phyloP scores from a whole-genome alignment of 2,329 filamentous ascomycete genomes.

The Chaetomium globosum region DNA sequence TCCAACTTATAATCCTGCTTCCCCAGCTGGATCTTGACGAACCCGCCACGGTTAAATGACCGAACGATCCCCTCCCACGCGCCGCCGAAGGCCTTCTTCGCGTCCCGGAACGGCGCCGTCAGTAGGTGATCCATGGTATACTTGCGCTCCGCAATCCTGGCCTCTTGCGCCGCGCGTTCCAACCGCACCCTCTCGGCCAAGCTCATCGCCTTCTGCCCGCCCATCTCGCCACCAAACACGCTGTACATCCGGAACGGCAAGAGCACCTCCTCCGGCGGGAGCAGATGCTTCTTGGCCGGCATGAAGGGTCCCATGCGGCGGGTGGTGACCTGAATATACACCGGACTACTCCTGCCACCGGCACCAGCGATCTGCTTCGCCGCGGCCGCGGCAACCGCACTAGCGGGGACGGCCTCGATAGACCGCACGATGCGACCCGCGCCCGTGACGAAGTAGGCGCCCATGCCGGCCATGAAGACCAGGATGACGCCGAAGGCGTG shows the following conservation, averaged over 20 bases:
- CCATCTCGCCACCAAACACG: constrained; percentile 16
- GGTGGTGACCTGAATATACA: constrained; percentile 57
- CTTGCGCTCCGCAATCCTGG: constrained; percentile 47
- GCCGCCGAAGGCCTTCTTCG: constrained; percentile 46
- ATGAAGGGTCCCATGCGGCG: constrained; percentile 55
- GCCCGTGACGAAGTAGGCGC: constrained; percentile 61
- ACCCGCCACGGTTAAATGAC: constrained; percentile 60
- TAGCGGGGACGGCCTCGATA: constrained; percentile 57
- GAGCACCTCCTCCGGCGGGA: constrained; percentile 44
- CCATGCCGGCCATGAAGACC: constrained; percentile 61
- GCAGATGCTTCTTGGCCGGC: constrained; percentile 48
- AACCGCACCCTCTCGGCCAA: constrained; percentile 38
- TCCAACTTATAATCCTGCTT: constrained; percentile 60
- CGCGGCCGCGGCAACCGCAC: constrained; percentile 10
- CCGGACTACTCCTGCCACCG: constrained; percentile 34
- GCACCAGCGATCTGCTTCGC: constrained; percentile 14
- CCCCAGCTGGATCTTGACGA: constrained; percentile 53
- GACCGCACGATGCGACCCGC: constrained; percentile 60
- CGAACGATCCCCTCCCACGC: constrained; percentile 53
- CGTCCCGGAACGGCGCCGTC: constrained; percentile 60
- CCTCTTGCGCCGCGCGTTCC: constrained; percentile 45
- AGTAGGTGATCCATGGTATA: constrained; percentile 60
- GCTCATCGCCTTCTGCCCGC: constrained; percentile 6
- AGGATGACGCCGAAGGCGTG: constrained; percentile 61
- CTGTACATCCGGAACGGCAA: constrained; percentile 45